Evolutionary conservation across 2,329 filamentous ascomycete genomes (phyloP).

Genomic region (Pezicula neosporulosa): DNA sequence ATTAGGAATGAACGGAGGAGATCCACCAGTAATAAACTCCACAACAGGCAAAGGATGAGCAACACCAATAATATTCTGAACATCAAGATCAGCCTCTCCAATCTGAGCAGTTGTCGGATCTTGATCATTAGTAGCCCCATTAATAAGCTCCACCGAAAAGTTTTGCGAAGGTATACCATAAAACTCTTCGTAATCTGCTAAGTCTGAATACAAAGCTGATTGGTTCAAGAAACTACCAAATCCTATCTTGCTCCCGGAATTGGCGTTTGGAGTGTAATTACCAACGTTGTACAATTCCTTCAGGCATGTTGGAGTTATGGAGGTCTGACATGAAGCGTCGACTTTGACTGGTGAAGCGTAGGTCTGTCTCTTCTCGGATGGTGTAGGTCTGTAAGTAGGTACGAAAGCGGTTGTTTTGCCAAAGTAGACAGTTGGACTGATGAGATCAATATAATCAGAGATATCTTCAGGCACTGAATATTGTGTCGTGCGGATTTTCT

Average conservation of each 20-base stretch:
- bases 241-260: conserved; percentile 43
- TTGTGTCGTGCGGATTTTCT: conserved; percentile 19
- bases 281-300: conserved; percentile 46
- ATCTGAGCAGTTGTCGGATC: conserved; percentile 13
- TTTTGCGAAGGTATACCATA: conserved; percentile 41
- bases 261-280: conserved; percentile 39
- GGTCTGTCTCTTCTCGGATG: background rate
- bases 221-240: conserved; percentile 51
- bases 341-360: background rate
- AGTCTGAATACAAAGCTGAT: conserved; percentile 43
- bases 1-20: conserved; percentile 49
- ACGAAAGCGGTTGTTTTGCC: conserved; percentile 15
- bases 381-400: conserved; percentile 1
- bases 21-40: conserved; percentile 53
- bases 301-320: conserved; percentile 44
- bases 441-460: conserved; percentile 19
- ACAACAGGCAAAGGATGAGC: conserved; percentile 49
- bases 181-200: conserved; percentile 31
- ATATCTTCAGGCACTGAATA: conserved; percentile 23
- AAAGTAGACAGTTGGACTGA: conserved; percentile 25
- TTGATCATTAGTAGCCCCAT: conserved; percentile 38
- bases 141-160: conserved; percentile 37
- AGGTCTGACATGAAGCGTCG: conserved; percentile 21
- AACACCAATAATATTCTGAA: conserved; percentile 50
- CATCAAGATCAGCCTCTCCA: conserved; percentile 37